Evolutionary conservation across 148 eudicot species (phyloP).

Genomic region (Rhododendron ovatum): DNA sequence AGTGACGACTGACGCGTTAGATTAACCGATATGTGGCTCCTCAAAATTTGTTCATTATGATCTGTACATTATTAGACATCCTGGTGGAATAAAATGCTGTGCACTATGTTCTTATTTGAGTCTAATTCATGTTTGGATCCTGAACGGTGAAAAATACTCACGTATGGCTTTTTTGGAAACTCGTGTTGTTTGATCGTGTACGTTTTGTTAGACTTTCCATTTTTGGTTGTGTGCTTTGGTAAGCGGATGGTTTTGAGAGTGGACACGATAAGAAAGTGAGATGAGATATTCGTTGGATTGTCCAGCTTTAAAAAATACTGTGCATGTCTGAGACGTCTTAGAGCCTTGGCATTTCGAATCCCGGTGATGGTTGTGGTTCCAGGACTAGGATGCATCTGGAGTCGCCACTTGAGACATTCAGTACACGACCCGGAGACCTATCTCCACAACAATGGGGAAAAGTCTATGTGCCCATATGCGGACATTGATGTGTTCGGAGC

Average conservation of each 20-base stretch:
- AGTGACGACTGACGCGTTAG: background rate
- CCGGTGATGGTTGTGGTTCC: background rate
- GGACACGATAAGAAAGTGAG: background rate
- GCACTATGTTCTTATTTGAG: background rate
- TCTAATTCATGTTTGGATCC: background rate
- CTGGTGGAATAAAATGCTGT: background rate
- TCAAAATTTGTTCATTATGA: conserved; percentile 4
- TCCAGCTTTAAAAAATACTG: background rate
- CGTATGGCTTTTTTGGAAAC: background rate
- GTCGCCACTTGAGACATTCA: background rate
- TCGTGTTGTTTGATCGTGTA: background rate
- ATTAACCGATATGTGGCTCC: background rate
- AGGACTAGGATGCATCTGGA: background rate
- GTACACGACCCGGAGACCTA: background rate
- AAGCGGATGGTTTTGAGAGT: background rate
- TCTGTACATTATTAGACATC: conserved; percentile 11
- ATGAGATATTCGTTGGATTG: background rate
- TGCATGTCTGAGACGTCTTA: background rate
- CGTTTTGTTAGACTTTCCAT: background rate
- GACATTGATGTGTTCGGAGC: background rate
- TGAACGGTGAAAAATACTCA: background rate
- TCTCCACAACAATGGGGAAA: background rate
- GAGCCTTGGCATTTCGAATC: background rate
- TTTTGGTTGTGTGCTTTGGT: background rate
- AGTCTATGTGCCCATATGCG: background rate